Base-by-base conservation (phyloP, 495 filamentous ascomycete species). In the Geoglossum glabrum region DNA sequence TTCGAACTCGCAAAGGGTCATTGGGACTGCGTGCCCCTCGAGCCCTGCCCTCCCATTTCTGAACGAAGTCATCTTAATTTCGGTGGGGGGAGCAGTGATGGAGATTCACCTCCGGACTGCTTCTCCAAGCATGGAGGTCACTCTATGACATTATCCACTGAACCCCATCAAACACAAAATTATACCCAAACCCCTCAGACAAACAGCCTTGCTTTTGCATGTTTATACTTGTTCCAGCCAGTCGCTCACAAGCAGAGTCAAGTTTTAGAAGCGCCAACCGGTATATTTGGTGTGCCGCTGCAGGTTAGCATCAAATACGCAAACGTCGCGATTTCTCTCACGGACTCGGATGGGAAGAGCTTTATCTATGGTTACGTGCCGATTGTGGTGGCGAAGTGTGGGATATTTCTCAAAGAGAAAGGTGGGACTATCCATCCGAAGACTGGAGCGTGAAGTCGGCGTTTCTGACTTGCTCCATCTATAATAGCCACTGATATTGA, bases 281-380 rank as follows among this genome's bases (percentile, higher is more conserved):
- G 79, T 31, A 98, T 98, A 56, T 98, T 98, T 69, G 90, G 90
- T 49, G 80, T 98, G n/a, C 87, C 92, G 0, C 79, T 99, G 50
- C 85, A 86, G 59, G 80, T 85, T 61, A 96, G 90, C 73, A 99
- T 99, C 68, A 84, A 86, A 31, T 99, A 99, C 66, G 92, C 92
- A 57, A 99, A 99, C 69, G 92, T 99, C 61, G 92, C 92, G 55
- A 99, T 99, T 63, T 96, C 90, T 55, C 79, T 99, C 33, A 85
- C 87, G 60, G 87, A 96, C 68, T 84, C 85, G 54, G 78, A 88
- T 57, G 92, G 90, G 17, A 79, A 90, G 65, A 95, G 88, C 68
- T 96, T 92, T 67, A 95, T 96, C 27, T 99, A 99, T 69, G 92
- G 92, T 63, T 99, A 99, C 67, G 90, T 99, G 5, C 92, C 92